Conservation (phyloP, 768 basidiomycete genomes). For the Lactifluus volemus region DNA sequence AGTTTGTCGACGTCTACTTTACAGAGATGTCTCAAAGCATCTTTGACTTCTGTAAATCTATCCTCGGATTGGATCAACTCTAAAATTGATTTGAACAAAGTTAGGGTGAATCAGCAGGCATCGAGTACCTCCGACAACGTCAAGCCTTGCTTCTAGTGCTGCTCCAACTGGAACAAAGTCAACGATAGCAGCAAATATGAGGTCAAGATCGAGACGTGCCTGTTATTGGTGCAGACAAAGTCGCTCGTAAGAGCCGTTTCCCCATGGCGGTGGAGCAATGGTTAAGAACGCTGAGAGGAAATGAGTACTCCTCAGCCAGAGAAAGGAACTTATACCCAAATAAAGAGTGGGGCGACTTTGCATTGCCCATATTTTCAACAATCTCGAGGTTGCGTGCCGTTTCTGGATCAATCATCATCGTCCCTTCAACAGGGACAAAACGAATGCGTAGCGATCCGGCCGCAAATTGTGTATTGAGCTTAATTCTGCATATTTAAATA, state of each 20-base stretch:
- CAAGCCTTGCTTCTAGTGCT: slow-evolving; percentile 72
- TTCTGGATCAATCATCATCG: slow-evolving; percentile 91
- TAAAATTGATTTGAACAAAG: slow-evolving; percentile 24
- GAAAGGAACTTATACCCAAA: slow-evolving; percentile 49
- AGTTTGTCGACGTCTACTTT: slow-evolving; percentile 87
- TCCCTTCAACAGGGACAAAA: slow-evolving; percentile 77
- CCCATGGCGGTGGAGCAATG: slow-evolving; percentile 90
- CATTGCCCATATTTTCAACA: slow-evolving; percentile 61
- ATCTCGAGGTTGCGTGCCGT: slow-evolving; percentile 86
- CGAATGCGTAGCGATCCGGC: slow-evolving; percentile 61
- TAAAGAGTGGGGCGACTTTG: slow-evolving; percentile 64
- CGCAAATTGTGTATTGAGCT: slow-evolving; percentile 64
- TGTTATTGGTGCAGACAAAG: slow-evolving; percentile 74
- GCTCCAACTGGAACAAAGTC: slow-evolving; percentile 35
- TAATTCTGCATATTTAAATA: slow-evolving; percentile 80
- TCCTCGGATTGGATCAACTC: slow-evolving; percentile 76
- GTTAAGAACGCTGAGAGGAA: slow-evolving; percentile 49
- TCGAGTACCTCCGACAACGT: slow-evolving; percentile 68
- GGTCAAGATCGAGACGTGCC: slow-evolving; percentile 31
- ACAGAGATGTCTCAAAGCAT: slow-evolving; percentile 61
- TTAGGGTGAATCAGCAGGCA: neutral
- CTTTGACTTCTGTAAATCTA: slow-evolving; percentile 54
- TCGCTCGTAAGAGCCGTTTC: slow-evolving; percentile 65
- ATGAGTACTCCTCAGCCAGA: neutral
- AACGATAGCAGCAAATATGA: neutral